These are phyloP conservation scores for Xanthoceras sorbifolium DNA, from an alignment of 345 rosid species.

Conservation along the genomic window DNA sequence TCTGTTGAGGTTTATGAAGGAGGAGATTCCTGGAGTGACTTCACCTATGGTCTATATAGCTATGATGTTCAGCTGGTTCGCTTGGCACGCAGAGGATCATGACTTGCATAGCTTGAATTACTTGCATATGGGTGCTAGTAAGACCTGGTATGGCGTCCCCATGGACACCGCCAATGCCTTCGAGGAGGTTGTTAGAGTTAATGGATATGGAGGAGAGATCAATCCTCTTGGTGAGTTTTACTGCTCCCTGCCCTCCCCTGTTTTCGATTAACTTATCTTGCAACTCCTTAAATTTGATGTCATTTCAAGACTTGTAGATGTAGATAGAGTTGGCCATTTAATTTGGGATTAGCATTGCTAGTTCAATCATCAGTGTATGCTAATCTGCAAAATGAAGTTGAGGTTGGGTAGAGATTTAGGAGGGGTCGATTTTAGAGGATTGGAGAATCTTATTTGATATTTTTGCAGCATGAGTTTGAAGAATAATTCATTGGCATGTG, in stretches of 20 bases:
- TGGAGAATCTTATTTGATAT: not conserved
- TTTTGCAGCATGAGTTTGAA: not conserved
- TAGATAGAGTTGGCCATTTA: not conserved
- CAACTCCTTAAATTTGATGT: not conserved
- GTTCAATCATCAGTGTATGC: not conserved
- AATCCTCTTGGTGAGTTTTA: conserved; percentile 86
- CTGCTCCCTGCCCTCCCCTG: conserved; percentile 31
- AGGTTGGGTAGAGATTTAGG: conserved; percentile 3
- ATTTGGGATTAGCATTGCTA: not conserved
- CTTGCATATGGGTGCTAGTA: conserved; percentile 92
- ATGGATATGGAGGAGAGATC: conserved; percentile 91
- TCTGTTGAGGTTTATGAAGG: conserved; percentile 92
- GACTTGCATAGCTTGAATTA: conserved; percentile 97
- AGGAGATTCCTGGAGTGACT: conserved; percentile 97
- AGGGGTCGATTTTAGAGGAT: not conserved
- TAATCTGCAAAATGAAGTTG: not conserved
- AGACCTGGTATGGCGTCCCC: conserved; percentile 99
- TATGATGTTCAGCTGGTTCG: conserved; percentile 99
- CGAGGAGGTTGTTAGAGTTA: conserved; percentile 94
- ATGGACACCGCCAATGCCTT: conserved; percentile 88
- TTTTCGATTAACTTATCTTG: not conserved
- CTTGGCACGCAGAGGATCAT: conserved; percentile 99
- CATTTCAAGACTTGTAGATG: not conserved
- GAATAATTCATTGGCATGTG: not conserved
- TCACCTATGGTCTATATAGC: conserved; percentile 97